Percentiles rank a stretch among this genome's conserved stretches.
These are phyloP conservation scores for Lodderomyces parapsilosis DNA, from an alignment of 1,139 yeast genomes.

Conservation along the genomic window DNA sequence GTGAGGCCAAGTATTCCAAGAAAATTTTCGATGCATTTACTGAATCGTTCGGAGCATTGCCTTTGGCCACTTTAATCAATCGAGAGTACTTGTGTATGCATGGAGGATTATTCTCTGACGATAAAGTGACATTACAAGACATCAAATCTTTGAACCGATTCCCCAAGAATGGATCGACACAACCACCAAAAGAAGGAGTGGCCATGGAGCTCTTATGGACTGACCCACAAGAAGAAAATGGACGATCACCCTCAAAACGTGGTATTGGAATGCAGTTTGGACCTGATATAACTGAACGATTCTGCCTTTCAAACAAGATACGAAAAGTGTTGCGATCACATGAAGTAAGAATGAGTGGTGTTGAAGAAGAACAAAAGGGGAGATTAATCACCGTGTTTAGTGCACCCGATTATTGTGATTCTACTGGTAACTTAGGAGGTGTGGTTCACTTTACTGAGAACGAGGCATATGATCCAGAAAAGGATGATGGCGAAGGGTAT, in stretches of 20 bases:
- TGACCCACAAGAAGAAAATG: slow-evolving; percentile 80
- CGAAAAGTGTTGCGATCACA: slow-evolving; percentile 89
- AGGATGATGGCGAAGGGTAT: slow-evolving; percentile 52
- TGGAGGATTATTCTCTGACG: slow-evolving; percentile 90
- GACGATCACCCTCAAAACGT: slow-evolving; percentile 86
- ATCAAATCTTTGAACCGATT: slow-evolving; percentile 70
- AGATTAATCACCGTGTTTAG: slow-evolving; percentile 87
- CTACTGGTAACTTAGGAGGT: slow-evolving; percentile 89
- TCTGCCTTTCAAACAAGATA: slow-evolving; percentile 69
- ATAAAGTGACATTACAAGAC: slow-evolving; percentile 68
- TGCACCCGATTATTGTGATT: slow-evolving; percentile 97
- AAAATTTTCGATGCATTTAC: slow-evolving; percentile 82
- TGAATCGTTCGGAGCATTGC: slow-evolving; percentile 82
- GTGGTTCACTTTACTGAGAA: slow-evolving; percentile 62
- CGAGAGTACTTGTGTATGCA: slow-evolving; percentile 83
- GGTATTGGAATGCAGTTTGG: slow-evolving; percentile 98
- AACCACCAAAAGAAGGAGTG: slow-evolving; percentile 88
- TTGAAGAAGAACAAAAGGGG: slow-evolving; percentile 83
- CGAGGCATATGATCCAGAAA: slow-evolving; percentile 25
- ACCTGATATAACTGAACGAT: slow-evolving; percentile 83
- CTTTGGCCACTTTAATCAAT: slow-evolving; percentile 82
- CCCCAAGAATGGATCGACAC: slow-evolving; percentile 54
- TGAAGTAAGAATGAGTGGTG: slow-evolving; percentile 92
- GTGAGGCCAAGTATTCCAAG: slow-evolving; percentile 84
- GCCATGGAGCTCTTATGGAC: slow-evolving; percentile 98